phyloP scores from a whole-genome alignment of 768 basidiomycete species.

The Hydnomerulius pinastri region DNA sequence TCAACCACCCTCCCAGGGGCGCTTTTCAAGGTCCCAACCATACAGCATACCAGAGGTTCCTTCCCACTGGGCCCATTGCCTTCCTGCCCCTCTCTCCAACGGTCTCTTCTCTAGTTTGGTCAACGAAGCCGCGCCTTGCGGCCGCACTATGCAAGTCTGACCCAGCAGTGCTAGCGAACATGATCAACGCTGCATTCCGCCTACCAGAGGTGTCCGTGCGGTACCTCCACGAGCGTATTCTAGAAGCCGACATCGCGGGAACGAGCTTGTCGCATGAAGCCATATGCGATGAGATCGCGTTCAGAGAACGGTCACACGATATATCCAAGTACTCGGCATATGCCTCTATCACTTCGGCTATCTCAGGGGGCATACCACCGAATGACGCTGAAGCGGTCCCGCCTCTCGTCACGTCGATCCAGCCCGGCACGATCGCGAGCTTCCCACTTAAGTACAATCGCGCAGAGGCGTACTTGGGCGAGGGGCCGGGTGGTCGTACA shows the following conservation, averaged over 20 bases:
- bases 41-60: conserved; percentile 91
- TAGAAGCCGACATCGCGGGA: conserved; percentile 51
- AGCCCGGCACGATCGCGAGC: conserved; percentile 74
- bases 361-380: conserved; percentile 56
- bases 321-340: conserved; percentile 67
- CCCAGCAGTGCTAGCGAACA: conserved; percentile 58
- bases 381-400: conserved; percentile 65
- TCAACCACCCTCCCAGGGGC: conserved; percentile 69
- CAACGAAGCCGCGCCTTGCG: conserved; percentile 77
- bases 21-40: conserved; percentile 66
- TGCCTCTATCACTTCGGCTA: conserved; percentile 43
- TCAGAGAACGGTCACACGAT: conserved; percentile 71
- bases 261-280: conserved; percentile 47
- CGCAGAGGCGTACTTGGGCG: conserved; percentile 83
- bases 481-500: conserved; percentile 64
- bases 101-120: conserved; percentile 92
- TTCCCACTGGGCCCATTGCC: conserved; percentile 93
- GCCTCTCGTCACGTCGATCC: conserved; percentile 71
- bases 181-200: conserved; percentile 93
- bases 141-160: conserved; percentile 67
- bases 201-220: conserved; percentile 73
- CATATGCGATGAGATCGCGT: conserved; percentile 64
- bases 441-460: conserved; percentile 91
- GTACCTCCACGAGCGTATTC: conserved; percentile 62
- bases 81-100: conserved; percentile 86